Conservation (phyloP, 352 stramenopile species). For the Phytophthora boehmeriae region DNA sequence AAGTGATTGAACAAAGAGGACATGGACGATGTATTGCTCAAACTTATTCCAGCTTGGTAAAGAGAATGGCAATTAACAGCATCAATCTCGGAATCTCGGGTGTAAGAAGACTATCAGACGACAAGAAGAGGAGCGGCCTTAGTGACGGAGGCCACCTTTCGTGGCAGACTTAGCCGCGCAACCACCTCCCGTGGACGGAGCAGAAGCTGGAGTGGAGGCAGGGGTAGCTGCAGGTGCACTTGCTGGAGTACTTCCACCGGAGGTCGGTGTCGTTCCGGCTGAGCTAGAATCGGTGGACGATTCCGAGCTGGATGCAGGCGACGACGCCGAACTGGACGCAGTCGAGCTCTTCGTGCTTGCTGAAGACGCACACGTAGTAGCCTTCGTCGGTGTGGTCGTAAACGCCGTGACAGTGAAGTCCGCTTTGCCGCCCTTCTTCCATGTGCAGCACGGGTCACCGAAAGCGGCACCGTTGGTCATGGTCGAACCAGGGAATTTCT, state of each 20-base stretch:
- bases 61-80: conserved; percentile 15
- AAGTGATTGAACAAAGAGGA: conserved; percentile 3
- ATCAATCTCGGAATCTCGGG: conserved; percentile 4
- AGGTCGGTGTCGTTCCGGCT: no score
- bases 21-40: conserved; percentile 20
- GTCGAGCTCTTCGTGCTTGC: conserved; percentile 2
- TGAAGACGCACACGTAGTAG: conserved; percentile 22
- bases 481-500: conserved; percentile 16
- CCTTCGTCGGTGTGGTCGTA: conserved; percentile 21
- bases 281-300: not conserved
- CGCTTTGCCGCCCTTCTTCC: conserved; percentile 34
- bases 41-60: conserved; percentile 6
- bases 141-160: conserved; percentile 7
- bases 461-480: conserved; percentile 46
- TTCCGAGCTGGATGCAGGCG: not conserved
- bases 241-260: no score
- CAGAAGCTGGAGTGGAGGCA: not conserved
- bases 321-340: conserved; percentile 3
- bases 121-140: conserved; percentile 2
- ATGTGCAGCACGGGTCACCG: conserved; percentile 55
- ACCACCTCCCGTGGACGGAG: conserved; percentile 18
- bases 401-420: conserved; percentile 39
- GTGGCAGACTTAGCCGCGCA: conserved; percentile 18
- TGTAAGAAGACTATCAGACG: conserved; percentile 5
- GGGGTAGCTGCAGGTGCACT: not conserved